These are phyloP conservation scores for Colletotrichum magnum DNA, from an alignment of 2,329 filamentous ascomycete species.

Conservation along the genomic window DNA sequence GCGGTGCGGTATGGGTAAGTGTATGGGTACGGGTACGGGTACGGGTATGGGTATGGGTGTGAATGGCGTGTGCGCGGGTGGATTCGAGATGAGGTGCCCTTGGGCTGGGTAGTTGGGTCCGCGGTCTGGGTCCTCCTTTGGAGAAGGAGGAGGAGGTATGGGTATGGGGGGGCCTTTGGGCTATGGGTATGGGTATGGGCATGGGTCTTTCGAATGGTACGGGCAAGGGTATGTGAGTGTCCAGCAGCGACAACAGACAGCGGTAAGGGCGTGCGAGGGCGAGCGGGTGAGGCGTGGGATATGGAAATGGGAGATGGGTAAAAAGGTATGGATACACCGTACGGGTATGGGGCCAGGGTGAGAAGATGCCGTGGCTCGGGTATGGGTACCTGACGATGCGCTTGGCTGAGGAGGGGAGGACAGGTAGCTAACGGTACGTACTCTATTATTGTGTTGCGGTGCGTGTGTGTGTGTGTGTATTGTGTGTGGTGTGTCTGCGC, in stretches of 20 bases:
- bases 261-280: conserved; percentile 14
- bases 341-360: conserved; percentile 12
- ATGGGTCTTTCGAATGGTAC: conserved; percentile 11
- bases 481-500: not conserved
- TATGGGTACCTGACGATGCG: conserved; percentile 27
- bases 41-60: conserved; percentile 17
- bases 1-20: no score
- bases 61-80: conserved; percentile 25
- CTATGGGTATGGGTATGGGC: conserved; percentile 18
- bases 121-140: conserved; percentile 36
- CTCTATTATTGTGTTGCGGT: not conserved
- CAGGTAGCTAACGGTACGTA: conserved; percentile 37
- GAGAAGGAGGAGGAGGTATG: conserved; percentile 22
- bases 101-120: conserved; percentile 35
- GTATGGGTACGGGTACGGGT: not conserved
- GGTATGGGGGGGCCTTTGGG: conserved; percentile 20
- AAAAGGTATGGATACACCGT: not conserved
- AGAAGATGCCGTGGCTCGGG: conserved; percentile 22
- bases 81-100: conserved; percentile 29
- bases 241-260: conserved; percentile 11
- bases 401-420: conserved; percentile 13
- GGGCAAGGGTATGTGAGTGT: conserved; percentile 6
- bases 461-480: not conserved
- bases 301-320: conserved; percentile 33
- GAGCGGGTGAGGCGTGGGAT: conserved; percentile 23